Percentiles rank a stretch among this genome's conserved stretches.
phyloP scores from a whole-genome alignment of 192 early-diverging fungal species.

The Funneliformis mosseae region DNA sequence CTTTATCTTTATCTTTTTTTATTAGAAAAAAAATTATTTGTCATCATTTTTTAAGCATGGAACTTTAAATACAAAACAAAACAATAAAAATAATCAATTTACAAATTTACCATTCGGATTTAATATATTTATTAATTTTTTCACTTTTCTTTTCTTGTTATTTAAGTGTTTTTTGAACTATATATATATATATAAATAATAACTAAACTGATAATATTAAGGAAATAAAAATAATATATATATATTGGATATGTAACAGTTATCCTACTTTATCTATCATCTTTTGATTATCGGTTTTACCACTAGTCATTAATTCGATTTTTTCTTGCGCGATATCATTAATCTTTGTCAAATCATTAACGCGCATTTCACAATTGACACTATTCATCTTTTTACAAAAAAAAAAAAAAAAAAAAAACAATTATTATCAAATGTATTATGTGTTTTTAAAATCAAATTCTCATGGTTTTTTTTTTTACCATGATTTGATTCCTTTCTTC shows the following conservation, averaged over 20 bases:
- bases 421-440: neutral
- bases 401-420: too few species aligned
- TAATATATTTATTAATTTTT: slow-evolving; percentile 10
- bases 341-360: neutral
- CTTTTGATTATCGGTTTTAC: neutral
- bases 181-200: neutral
- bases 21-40: neutral
- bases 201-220: too few species aligned
- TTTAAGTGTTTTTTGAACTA: slow-evolving; percentile 16
- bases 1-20: neutral
- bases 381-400: neutral
- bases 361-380: neutral
- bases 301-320: neutral
- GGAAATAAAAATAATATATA: too few species aligned
- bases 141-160: slow-evolving; percentile 2
- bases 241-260: neutral
- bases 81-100: neutral
- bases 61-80: neutral
- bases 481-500: slow-evolving; percentile 7
- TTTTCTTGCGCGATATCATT: neutral
- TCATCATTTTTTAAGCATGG: neutral
- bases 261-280: neutral
- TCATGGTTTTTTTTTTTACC: neutral
- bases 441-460: neutral
- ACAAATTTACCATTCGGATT: neutral